Evolutionary conservation across 768 basidiomycete species (phyloP), one percentile per base, ranked within the genome.

Genomic region (Coprinopsis cinerea): DNA sequence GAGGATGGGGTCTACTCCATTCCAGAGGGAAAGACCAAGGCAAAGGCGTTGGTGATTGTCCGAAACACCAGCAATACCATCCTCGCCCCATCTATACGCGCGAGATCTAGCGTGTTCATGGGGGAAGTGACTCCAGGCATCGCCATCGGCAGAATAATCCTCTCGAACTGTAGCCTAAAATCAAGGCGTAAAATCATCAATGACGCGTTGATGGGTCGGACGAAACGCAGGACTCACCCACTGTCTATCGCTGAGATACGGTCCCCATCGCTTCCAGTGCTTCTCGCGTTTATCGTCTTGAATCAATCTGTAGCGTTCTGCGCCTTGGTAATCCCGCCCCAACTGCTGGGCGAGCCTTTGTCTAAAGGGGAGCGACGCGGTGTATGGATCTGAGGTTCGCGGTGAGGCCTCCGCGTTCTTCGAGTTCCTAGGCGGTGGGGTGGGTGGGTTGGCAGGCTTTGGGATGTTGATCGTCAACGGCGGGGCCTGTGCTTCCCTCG

Each of bases 261-360:
- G 96, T 17, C 96, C 96, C 95, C 95, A 98, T 58, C 91, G 78
- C 69, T 98, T 98, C 96, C 96, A 99, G 66, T 98, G 94, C 44
- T 77, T 77, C 56, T 90, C 83, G 57, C 81, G 85, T 44, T 75
- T 72, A 51, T 78, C 83, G 56, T 92, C 90, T 59, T 97, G 88
- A 43, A 82, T 69, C n/a, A 99, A 79, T 43, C 94, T 81, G 65
- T 87, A 74, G 56, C 81, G 81, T 70, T 99, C 95, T 20, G 79
- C 81, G 11, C 89, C 88, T 44, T 82, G 77, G 64, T 94, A 98
- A 27, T 83, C 72, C 2, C 69, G 58, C 1, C 89, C 89, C 26
- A 94, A 72, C 49, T 68, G 67, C 53, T 81, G 73, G 24, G 74
- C 71, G 24, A 96, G 70, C 25, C 82, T 74, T 59, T 87, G 79